Conservation (phyloP, 2,329 filamentous ascomycete species). For the Colletotrichum liaoningense region DNA sequence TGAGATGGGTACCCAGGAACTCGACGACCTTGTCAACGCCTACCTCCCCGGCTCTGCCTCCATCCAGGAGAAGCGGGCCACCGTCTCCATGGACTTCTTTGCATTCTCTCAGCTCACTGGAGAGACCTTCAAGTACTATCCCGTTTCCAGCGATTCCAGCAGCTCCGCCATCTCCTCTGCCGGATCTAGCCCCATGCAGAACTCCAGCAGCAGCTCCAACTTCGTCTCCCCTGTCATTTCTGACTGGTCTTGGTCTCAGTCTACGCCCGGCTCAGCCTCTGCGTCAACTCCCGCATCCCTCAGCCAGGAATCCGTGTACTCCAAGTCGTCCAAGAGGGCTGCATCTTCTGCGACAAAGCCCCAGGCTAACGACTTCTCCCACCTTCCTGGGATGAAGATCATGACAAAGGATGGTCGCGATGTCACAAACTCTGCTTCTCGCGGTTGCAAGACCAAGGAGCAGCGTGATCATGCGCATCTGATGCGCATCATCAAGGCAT, state of each 20-base stretch:
- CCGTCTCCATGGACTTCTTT: constrained; percentile 70
- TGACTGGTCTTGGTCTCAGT: constrained; percentile 59
- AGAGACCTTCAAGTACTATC: constrained; percentile 71
- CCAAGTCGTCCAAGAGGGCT: constrained; percentile 41
- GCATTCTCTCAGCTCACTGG: constrained; percentile 64
- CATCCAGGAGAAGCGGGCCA: constrained; percentile 69
- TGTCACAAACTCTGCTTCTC: constrained; percentile 71
- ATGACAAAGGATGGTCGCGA: constrained; percentile 73
- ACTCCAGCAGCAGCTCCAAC: constrained; percentile 59
- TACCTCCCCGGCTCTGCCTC: constrained; percentile 65
- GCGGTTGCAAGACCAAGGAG: constrained; percentile 75
- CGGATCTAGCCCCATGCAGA: constrained; percentile 54
- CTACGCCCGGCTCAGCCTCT: constrained; percentile 43
- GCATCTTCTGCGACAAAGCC: constrained; percentile 36
- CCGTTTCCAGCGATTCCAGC: constrained; percentile 55
- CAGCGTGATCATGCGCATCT: constrained; percentile 75
- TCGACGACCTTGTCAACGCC: constrained; percentile 69
- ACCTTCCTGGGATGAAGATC: constrained; percentile 74
- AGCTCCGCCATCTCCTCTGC: constrained; percentile 55
- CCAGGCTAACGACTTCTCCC: constrained; percentile 57
- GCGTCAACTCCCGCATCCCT: constrained; percentile 45
- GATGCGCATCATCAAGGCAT: constrained; percentile 77
- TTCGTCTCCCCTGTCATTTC: constrained; percentile 62
- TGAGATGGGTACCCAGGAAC: constrained; percentile 70
- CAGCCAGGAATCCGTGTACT: constrained; percentile 40